A percentile compares a stretch with the other conserved stretches of the same genome.
Conservation (phyloP, 169 alveolate genomes). For the Theileria equi region DNA sequence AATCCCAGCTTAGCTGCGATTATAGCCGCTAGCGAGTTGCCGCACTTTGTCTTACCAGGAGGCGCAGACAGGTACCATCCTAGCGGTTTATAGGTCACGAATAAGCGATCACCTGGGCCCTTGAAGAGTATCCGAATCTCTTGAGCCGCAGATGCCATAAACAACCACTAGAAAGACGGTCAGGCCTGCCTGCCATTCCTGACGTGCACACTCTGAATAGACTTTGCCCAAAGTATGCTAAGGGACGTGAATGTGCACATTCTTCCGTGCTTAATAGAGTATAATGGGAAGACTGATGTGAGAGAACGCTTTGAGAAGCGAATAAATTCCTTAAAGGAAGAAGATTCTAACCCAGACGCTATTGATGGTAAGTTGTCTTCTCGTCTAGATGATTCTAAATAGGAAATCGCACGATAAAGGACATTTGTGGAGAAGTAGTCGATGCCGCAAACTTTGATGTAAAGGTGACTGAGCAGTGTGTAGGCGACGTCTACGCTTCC, state of each 20-base stretch:
- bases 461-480: slow-evolving; percentile 15
- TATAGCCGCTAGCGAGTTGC: slow-evolving; percentile 36
- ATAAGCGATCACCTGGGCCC: slow-evolving; percentile 54
- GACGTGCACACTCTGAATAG: too few relatives aligned
- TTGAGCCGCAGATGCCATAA: slow-evolving; percentile 24
- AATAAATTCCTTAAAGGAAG: background rate
- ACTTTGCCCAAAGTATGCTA: too few relatives aligned
- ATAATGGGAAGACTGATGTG: slow-evolving; percentile 34
- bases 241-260: slow-evolving; percentile 33
- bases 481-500: slow-evolving; percentile 32
- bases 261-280: slow-evolving; percentile 57
- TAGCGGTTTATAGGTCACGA: slow-evolving; percentile 55
- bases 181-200: too few relatives aligned
- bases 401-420: slow-evolving; percentile 25
- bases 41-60: slow-evolving; percentile 1
- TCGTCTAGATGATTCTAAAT: too few relatives aligned
- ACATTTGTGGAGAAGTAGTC: slow-evolving; percentile 30
- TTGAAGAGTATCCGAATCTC: slow-evolving; percentile 40
- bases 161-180: background rate
- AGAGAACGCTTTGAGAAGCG: slow-evolving; percentile 20
- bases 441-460: slow-evolving; percentile 20
- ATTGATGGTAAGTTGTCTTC: slow-evolving; percentile 9
- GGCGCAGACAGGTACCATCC: slow-evolving; percentile 58
- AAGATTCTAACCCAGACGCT: background rate
- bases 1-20: slow-evolving; percentile 50